These are phyloP conservation scores for Colletotrichum australisinense DNA, from an alignment of 2,329 filamentous ascomycete genomes.

Conservation along the genomic window DNA sequence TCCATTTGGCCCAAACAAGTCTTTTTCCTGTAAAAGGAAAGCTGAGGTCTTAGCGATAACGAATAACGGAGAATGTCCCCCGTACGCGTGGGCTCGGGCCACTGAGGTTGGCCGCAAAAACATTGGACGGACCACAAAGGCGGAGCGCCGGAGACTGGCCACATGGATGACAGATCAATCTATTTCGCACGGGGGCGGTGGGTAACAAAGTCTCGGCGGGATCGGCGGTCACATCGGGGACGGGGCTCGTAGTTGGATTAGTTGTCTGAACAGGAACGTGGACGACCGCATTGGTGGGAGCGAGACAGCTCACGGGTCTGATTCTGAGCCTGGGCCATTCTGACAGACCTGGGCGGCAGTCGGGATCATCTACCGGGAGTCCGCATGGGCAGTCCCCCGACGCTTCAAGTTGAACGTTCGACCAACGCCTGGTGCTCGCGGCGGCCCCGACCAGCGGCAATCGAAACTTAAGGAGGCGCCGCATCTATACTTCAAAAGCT, in stretches of 20 bases:
- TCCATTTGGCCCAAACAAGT: slow-evolving; percentile 13
- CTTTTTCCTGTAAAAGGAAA: slow-evolving; percentile 20
- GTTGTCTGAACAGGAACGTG: not conserved
- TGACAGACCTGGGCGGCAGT: slow-evolving; percentile 1
- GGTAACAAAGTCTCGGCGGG: slow-evolving; percentile 28
- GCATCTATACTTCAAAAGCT: not conserved
- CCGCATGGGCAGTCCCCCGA: slow-evolving; percentile 8
- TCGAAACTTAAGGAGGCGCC: slow-evolving; percentile 12
- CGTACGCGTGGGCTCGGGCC: slow-evolving; percentile 4
- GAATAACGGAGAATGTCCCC: slow-evolving; percentile 8
- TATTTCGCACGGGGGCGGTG: slow-evolving; percentile 30
- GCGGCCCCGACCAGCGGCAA: slow-evolving; percentile 9
- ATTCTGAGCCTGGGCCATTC: slow-evolving; percentile 4
- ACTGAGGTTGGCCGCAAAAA: not conserved
- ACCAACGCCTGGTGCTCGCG: not conserved
- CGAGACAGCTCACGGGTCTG: not conserved
- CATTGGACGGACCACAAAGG: slow-evolving; percentile 9
- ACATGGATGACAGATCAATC: slow-evolving; percentile 15
- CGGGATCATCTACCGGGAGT: slow-evolving; percentile 7
- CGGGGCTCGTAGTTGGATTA: slow-evolving; percentile 23
- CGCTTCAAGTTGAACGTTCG: slow-evolving; percentile 17
- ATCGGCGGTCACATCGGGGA: slow-evolving; percentile 20
- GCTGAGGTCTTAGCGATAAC: slow-evolving; percentile 11
- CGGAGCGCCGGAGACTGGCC: not conserved
- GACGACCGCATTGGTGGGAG: slow-evolving; percentile 3